Conservation (phyloP, 139 green algal genomes). For the Pedinophyceae sp. region DNA sequence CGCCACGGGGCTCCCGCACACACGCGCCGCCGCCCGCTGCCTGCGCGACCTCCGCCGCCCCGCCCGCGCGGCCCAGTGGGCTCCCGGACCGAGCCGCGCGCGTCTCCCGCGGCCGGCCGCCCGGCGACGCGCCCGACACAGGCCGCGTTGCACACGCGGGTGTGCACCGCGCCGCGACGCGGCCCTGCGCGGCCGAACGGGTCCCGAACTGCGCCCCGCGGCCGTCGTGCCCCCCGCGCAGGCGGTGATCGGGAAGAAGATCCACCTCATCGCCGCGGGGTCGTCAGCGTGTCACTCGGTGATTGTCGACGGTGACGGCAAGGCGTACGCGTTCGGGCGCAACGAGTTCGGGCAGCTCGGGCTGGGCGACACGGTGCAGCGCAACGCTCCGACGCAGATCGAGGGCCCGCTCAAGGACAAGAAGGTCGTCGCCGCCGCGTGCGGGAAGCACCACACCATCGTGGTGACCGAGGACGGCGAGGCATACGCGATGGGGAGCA, state of each 20-base stretch:
- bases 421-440: conserved; percentile 17
- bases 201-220: too few species aligned
- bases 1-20: too few species aligned
- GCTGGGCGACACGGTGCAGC: conserved; percentile 52
- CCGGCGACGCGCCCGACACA: too few species aligned
- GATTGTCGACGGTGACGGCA: conserved; percentile 23
- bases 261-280: conserved; percentile 18
- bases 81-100: too few species aligned
- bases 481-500: conserved; percentile 55
- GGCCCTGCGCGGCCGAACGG: too few species aligned
- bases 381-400: conserved; percentile 57
- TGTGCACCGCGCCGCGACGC: too few species aligned
- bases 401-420: conserved; percentile 11
- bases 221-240: too few species aligned
- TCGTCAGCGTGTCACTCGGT: conserved; percentile 61
- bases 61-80: not conserved
- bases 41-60: not conserved
- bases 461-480: conserved; percentile 44
- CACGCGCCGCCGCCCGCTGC: not conserved
- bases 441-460: conserved; percentile 53
- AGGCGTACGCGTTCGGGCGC: conserved; percentile 69
- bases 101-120: not conserved
- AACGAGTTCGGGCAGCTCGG: conserved; percentile 88
- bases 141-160: too few species aligned
- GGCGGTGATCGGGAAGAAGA: not conserved